Evolutionary conservation across 1,284 basidiomycete species (phyloP), one percentile per base, ranked within the genome.

Genomic region (Moesziomyces globuligerus): DNA sequence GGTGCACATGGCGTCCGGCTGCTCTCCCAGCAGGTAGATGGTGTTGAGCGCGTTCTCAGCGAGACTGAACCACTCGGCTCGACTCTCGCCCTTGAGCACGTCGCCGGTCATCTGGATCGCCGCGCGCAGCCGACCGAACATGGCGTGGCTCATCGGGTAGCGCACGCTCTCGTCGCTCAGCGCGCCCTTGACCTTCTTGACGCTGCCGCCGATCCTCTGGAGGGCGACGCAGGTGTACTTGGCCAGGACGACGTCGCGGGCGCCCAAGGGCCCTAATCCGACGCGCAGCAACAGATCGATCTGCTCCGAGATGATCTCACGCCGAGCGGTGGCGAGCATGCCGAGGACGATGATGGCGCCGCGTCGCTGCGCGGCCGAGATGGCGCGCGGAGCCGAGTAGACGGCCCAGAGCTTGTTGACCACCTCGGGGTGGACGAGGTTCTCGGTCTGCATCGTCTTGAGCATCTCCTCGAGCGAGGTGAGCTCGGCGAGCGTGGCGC

Each of bases 11-110:
- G 87, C 83, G 80, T 98, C 95, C 0, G 95, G 96, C 76, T 95
- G 93, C 77, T 97, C 92, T 20, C 92, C 94, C 0, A 98, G 87
- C 0, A 91, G 89, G 78, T 98, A 98, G 54, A 97, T 91, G 0
- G 95, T 94, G 81, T 98, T 97, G 83, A 99, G 90, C 4, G 91
- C 92, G 83, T 98, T 93, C 81, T 99, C 95, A 0, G 96, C 93
- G 84, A 98, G 89, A 11, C 90, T 90, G 80, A 98, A 97, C 86
- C 86, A 86, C 44, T 75, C 65, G 46, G 48, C 60, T 24, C 70
- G 72, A 24, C 54, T 61, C 41, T 51, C 48, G 44, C 54, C 65
- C 39, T 67, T 57, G 36, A 66, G 51, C 15, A 60, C 55, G 25
- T 70, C 67, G 28, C 43, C 60, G 7, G 50, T 49, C 60, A 67